Evolutionary conservation across 2,329 filamentous ascomycete genomes (phyloP).

Genomic region (Trichoderma cornu-damae): DNA sequence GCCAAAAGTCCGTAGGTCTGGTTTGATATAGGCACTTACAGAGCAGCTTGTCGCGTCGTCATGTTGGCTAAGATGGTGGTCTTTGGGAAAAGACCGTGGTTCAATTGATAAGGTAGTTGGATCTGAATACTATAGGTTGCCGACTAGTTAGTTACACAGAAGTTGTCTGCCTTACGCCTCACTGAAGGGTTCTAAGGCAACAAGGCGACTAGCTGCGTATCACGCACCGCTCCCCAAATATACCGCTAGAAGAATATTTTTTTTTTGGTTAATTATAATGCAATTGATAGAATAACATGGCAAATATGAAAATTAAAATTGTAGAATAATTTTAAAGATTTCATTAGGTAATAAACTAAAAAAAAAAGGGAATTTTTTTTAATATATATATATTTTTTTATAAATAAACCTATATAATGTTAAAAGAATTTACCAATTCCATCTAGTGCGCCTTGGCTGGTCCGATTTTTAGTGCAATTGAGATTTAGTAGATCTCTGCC

Average conservation of each 20-base stretch:
- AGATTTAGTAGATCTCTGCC: neutral
- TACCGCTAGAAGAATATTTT: too few species aligned
- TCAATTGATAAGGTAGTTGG: neutral
- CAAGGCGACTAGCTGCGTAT: neutral
- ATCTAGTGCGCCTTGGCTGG: too few species aligned
- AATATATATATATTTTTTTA: too few species aligned
- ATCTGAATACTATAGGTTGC: neutral
- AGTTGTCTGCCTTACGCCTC: slow-evolving; percentile 3
- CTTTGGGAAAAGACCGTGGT: slow-evolving; percentile 17
- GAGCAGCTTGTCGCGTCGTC: slow-evolving; percentile 42
- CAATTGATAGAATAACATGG: too few species aligned
- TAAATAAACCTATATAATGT: too few species aligned
- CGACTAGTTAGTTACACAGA: neutral
- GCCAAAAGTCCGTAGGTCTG: neutral
- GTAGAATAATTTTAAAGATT: too few species aligned
- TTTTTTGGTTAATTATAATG: too few species aligned
- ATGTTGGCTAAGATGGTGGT: slow-evolving; percentile 21
- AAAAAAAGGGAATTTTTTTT: too few species aligned
- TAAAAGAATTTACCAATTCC: too few species aligned
- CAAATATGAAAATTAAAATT: too few species aligned
- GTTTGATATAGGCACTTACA: slow-evolving; percentile 38
- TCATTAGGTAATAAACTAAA: too few species aligned
- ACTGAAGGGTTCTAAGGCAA: slow-evolving; percentile 1
- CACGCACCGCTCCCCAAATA: neutral
- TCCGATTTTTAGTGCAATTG: neutral